Evolutionary conservation across 2,329 filamentous ascomycete genomes (phyloP).

Genomic region (Fusarium tupiense): DNA sequence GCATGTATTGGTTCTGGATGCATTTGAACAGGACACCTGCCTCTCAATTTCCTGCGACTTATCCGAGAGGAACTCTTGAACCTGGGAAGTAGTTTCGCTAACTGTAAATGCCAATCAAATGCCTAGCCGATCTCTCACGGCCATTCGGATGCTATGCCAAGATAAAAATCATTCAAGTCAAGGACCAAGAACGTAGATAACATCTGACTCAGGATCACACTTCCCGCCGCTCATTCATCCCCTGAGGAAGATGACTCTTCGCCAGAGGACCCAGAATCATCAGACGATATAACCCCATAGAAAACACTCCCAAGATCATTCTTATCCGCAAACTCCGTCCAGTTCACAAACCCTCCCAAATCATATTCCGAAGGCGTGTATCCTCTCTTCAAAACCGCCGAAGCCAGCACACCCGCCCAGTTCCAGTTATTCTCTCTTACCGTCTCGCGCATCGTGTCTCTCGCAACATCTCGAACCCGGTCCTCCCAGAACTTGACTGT

Average conservation of each 20-base stretch:
- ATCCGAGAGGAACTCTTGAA: not conserved
- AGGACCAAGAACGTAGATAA: not conserved
- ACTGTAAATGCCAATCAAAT: not conserved
- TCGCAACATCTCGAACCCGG: not conserved
- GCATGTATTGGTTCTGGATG: not conserved
- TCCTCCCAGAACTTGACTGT: not conserved
- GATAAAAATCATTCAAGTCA: fast-evolving
- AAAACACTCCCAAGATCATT: not conserved
- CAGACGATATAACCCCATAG: fast-evolving
- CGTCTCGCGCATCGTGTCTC: not conserved
- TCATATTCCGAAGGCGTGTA: not conserved
- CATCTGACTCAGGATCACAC: not conserved
- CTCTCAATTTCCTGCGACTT: fast-evolving
- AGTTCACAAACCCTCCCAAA: not conserved
- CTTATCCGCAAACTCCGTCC: not conserved
- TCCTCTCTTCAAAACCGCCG: not conserved
- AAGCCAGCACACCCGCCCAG: not conserved
- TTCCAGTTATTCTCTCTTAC: not conserved
- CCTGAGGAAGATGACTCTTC: fast-evolving
- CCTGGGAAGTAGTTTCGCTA: not conserved
- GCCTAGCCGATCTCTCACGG: fast-evolving
- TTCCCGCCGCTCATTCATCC: not conserved
- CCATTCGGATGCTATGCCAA: fast-evolving
- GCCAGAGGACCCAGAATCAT: not conserved
- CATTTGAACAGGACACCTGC: fast-evolving